phyloP scores from a whole-genome alignment of 371 early-diverging fungal species.

The Mucor ambiguus region DNA sequence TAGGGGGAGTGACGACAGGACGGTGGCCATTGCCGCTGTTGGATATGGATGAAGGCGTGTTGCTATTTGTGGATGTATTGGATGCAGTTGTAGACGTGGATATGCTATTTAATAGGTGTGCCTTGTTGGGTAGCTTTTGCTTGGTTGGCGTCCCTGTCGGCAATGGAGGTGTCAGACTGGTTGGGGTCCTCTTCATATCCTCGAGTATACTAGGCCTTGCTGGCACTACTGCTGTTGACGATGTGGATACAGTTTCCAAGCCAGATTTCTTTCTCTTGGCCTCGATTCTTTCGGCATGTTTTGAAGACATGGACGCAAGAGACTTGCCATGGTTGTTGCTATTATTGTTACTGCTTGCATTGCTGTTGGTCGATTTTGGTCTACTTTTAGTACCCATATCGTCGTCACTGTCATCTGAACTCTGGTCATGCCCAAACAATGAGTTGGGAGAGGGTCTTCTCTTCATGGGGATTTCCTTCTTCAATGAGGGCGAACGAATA shows the following conservation, averaged over 20 bases:
- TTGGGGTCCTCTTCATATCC: conserved; percentile 2
- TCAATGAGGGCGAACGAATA: background rate
- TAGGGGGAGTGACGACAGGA: conserved; percentile 12
- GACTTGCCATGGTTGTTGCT: background rate
- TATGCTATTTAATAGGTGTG: conserved; percentile 1
- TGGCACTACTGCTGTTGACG: background rate
- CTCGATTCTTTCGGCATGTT: conserved; percentile 19
- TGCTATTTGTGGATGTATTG: background rate
- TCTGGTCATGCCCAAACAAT: conserved; percentile 12
- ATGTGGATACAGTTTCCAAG: background rate
- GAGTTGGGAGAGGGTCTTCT: conserved; percentile 10
- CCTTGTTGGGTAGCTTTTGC: conserved; percentile 23
- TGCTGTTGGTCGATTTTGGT: background rate
- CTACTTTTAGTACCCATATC: conserved; percentile 28
- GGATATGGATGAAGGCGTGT: background rate
- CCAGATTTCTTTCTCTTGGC: conserved; percentile 24
- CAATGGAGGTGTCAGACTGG: conserved; percentile 5
- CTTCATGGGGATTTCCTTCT: conserved; percentile 14
- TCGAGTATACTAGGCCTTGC: background rate
- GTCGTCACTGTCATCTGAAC: conserved; percentile 21
- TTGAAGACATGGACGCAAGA: background rate
- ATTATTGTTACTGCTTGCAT: background rate
- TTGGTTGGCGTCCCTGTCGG: conserved; percentile 8
- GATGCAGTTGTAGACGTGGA: background rate
- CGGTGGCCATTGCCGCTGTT: background rate